Evolutionary conservation across 805 yeast species (phyloP).

Genomic region (Metschnikowia amazonensis): DNA sequence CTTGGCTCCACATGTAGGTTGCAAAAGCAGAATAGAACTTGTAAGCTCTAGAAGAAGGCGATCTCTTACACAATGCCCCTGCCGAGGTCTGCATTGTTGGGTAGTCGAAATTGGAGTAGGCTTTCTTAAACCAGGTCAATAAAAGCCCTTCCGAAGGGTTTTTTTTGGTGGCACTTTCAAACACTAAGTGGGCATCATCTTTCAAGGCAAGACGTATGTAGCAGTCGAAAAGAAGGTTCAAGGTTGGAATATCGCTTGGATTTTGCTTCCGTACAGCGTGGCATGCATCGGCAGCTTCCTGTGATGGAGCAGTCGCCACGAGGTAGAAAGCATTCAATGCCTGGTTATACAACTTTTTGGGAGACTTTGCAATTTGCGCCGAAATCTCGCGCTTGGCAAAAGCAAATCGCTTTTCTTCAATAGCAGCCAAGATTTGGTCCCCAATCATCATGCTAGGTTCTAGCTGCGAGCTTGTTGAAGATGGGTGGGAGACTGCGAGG

Average conservation of each 20-base stretch:
- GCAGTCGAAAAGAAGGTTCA: conserved; percentile 45
- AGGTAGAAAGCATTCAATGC: conserved; percentile 41
- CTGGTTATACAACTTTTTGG: conserved; percentile 52
- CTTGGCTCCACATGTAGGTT: conserved; percentile 40
- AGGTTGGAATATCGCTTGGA: conserved; percentile 55
- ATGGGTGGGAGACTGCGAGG: not conserved
- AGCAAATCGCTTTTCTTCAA: conserved; percentile 50
- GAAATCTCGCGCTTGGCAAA: conserved; percentile 49
- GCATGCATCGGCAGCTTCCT: conserved; percentile 31
- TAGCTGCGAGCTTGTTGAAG: not conserved
- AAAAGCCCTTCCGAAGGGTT: conserved; percentile 49
- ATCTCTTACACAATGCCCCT: conserved; percentile 21
- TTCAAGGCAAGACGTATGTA: conserved; percentile 31
- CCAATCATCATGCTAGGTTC: conserved; percentile 17
- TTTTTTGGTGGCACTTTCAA: conserved; percentile 55
- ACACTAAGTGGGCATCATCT: conserved; percentile 44
- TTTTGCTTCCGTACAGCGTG: conserved; percentile 27
- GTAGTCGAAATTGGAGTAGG: conserved; percentile 46
- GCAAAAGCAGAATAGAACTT: conserved; percentile 57
- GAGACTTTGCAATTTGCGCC: conserved; percentile 49
- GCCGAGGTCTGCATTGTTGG: conserved; percentile 52
- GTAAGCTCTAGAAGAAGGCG: conserved; percentile 25
- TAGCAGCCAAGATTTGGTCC: conserved; percentile 36
- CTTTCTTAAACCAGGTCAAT: conserved; percentile 54
- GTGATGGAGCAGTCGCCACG: conserved; percentile 29